Evolutionary conservation across 169 alveolate species (phyloP), one percentile per base, ranked within the genome.

Genomic region (Eimeria tenella): DNA sequence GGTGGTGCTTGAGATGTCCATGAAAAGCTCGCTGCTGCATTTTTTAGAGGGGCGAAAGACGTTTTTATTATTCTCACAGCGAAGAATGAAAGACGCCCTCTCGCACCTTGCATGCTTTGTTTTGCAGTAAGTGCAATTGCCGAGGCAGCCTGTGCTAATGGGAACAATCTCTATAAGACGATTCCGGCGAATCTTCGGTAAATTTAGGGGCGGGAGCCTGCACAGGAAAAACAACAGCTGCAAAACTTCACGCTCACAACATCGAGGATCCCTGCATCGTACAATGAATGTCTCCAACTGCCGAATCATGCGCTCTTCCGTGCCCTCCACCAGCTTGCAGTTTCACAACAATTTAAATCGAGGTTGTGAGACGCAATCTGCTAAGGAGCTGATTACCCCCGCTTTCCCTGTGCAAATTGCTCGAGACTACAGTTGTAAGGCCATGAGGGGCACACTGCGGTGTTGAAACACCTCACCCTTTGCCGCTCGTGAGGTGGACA

Each of bases 121-220:
- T 94, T 99, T 99, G 97, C 99, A 99, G 94, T 98, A 99, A 11
- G 99, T 99, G 95, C 99, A 99, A 88, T 98, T 97, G 70, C 99
- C 99, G 31, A 99, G 97, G 81, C 99, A 99, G n/a, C 99, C 99
- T 53, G 99, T 98, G 90, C 98, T 97, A 90, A 98, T 95, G 31
- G 99, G 98, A 89, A 98, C 97, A 52, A 98, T 99, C 96, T 99
- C 99, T 31, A 99, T 97, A 68, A 95, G 97, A 83, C 97, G 97
- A 94, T 99, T 99, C 88, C 98, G 97, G 68, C 99, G 96, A n/a
- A 99, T 98, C 96, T 99, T 99, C 25, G 99, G 99, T 81, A 99
- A 96, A 73, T 98, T 98, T 81, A 99, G 94, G 2, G 99, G 96
- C 19, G 99, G 99, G 93, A 98, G 88, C 25, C 96, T 94, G 95